Evolutionary conservation across 768 basidiomycete genomes (phyloP).

Genomic region (Psilocybe azurescens): DNA sequence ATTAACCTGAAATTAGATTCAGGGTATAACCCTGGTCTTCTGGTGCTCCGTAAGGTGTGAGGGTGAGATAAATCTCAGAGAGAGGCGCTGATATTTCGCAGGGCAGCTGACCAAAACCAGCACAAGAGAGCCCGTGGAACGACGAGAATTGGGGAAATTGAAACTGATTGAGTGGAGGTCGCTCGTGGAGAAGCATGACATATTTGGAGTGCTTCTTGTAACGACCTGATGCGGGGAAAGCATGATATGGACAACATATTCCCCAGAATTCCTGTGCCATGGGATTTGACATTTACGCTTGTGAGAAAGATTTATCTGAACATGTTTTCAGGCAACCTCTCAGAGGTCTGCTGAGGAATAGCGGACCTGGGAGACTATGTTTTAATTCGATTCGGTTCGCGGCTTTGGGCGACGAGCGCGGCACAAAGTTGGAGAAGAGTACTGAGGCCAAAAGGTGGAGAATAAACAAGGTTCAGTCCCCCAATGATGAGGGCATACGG

Average conservation of each 20-base stretch:
- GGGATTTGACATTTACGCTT: neutral
- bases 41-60: constrained; percentile 19
- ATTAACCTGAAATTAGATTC: constrained; percentile 21
- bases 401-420: neutral
- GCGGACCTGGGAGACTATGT: neutral
- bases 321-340: neutral
- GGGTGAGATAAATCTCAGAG: constrained; percentile 9
- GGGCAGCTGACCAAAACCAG: constrained; percentile 20
- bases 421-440: neutral
- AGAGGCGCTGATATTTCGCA: constrained; percentile 19
- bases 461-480: neutral
- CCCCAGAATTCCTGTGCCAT: neutral
- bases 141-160: constrained; percentile 14
- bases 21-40: constrained; percentile 18
- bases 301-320: neutral
- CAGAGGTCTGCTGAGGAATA: neutral
- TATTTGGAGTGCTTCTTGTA: constrained; percentile 13
- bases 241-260: neutral
- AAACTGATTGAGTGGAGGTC: constrained; percentile 12
- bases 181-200: constrained; percentile 15
- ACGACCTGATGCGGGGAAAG: constrained; percentile 4
- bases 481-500: neutral
- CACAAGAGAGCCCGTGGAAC: constrained; percentile 21
- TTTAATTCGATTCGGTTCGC: neutral
- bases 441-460: neutral